Percentiles rank a stretch among this genome's conserved stretches.
Evolutionary conservation across 257 asterid genomes (phyloP).

Genomic region (Penstemon barbatus): DNA sequence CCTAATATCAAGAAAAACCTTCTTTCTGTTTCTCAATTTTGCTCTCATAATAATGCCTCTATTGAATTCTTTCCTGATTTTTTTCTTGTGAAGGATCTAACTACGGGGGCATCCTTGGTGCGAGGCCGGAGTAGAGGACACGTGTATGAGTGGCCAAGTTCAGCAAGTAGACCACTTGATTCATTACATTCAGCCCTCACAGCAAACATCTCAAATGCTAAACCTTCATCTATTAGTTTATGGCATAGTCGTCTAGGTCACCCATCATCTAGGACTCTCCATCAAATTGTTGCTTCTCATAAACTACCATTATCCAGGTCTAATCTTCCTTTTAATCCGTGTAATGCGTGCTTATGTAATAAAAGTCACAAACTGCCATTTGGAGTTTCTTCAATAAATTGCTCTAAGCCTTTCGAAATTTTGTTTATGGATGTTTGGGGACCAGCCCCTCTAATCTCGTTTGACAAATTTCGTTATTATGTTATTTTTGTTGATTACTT

Average conservation of each 20-base stretch:
- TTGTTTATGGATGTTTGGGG: not conserved
- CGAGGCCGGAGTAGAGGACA: not conserved
- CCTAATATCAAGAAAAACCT: not conserved
- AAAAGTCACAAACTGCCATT: not conserved
- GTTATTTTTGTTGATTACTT: not conserved
- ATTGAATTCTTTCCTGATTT: not conserved
- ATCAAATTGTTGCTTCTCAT: not conserved
- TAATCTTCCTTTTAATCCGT: not conserved
- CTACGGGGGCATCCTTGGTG: not conserved
- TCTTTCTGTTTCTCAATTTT: not conserved
- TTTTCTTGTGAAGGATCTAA: constrained; percentile 13
- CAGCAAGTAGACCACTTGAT: too few relatives aligned
- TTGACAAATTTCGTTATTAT: not conserved
- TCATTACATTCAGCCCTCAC: not conserved
- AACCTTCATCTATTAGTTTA: too few relatives aligned
- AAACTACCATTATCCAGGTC: not conserved
- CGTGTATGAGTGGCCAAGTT: not conserved
- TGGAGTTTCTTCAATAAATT: not conserved
- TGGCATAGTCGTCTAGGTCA: not conserved
- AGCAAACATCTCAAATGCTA: too few relatives aligned
- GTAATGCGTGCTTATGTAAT: not conserved
- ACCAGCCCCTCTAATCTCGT: not conserved
- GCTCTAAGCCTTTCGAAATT: not conserved
- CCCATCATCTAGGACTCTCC: not conserved
- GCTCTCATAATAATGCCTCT: not conserved